Evolutionary conservation across 306 rosid species (phyloP).

Genomic region (Gillenia trifoliata): DNA sequence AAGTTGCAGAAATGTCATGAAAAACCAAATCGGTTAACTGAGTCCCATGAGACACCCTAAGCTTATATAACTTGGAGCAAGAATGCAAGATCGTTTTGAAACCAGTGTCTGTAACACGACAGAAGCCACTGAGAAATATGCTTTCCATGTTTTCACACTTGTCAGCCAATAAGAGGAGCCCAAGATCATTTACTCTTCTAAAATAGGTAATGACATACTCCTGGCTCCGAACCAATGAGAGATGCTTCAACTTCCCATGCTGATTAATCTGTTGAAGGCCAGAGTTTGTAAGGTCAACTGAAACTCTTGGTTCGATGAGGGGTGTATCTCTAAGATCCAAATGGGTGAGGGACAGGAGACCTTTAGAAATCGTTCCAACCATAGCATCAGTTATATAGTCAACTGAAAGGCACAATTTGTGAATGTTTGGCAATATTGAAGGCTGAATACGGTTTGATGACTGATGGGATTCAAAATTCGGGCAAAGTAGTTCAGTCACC

Average conservation of each 20-base stretch:
- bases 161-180: conserved; percentile 87
- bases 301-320: conserved; percentile 63
- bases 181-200: conserved; percentile 83
- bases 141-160: conserved; percentile 78
- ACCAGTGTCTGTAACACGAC: conserved; percentile 96
- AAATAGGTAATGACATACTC: conserved; percentile 62
- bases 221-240: conserved; percentile 82
- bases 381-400: conserved; percentile 86
- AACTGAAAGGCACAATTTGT: conserved; percentile 76
- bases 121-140: conserved; percentile 90
- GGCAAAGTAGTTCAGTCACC: conserved; percentile 79
- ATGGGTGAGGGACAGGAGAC: conserved; percentile 59
- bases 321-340: conserved; percentile 95
- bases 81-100: conserved; percentile 87
- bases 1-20: conserved; percentile 87
- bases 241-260: conserved; percentile 67
- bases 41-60: conserved; percentile 84
- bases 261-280: conserved; percentile 94
- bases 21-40: conserved; percentile 87
- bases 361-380: conserved; percentile 69
- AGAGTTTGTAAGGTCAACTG: conserved; percentile 73
- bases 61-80: conserved; percentile 70
- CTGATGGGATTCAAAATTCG: conserved; percentile 50
- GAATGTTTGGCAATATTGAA: conserved; percentile 59
- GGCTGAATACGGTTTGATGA: conserved; percentile 41